phyloP scores from a whole-genome alignment of 2,329 filamentous ascomycete species.

The Amauroascus verrucosus region DNA sequence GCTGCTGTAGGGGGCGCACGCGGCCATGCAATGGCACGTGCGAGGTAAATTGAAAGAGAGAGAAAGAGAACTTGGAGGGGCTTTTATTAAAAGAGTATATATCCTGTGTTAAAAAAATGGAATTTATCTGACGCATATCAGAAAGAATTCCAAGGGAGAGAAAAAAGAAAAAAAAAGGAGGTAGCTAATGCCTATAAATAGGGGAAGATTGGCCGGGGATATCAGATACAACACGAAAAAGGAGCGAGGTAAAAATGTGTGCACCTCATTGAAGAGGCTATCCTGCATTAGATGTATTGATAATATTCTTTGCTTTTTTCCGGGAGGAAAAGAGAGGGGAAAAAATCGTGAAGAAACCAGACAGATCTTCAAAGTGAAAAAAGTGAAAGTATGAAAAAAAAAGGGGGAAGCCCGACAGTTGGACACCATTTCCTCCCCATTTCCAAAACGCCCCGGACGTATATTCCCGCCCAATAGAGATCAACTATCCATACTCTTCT shows the following conservation, averaged over 20 bases:
- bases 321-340: not conserved
- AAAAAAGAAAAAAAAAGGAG: too few relatives aligned
- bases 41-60: too few relatives aligned
- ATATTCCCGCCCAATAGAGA: not conserved
- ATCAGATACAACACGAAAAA: not conserved
- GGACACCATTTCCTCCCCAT: not conserved
- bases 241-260: not conserved
- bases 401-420: not conserved
- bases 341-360: not conserved
- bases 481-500: not conserved
- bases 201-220: not conserved
- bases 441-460: not conserved
- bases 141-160: too few relatives aligned
- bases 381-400: not conserved
- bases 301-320: slow-evolving; percentile 4
- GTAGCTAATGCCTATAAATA: too few relatives aligned
- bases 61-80: not conserved
- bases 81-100: not conserved
- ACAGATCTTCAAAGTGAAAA: not conserved
- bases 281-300: slow-evolving; percentile 1
- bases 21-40: too few relatives aligned
- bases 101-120: not conserved
- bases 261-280: not conserved
- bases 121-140: too few relatives aligned
- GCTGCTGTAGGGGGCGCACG: too few relatives aligned